phyloP scores from a whole-genome alignment of 2,329 filamentous ascomycete species.

The Coniosporium tulheliwenetii region DNA sequence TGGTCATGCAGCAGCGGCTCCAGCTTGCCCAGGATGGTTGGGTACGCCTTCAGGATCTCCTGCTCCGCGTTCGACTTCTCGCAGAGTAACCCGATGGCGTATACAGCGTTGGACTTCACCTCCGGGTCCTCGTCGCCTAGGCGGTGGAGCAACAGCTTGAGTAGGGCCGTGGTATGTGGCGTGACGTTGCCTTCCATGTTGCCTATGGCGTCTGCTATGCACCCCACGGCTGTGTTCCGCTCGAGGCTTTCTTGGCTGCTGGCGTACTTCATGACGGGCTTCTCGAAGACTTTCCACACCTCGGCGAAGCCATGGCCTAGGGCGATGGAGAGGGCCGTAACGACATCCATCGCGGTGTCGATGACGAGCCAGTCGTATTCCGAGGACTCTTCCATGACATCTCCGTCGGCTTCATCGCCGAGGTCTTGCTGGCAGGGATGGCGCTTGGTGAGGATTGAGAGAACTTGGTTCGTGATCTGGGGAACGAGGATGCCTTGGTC shows the following conservation, averaged over 20 bases:
- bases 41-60: constrained; percentile 60
- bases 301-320: constrained; percentile 70
- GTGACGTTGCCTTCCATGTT: constrained; percentile 73
- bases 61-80: constrained; percentile 61
- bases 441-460: constrained; percentile 70
- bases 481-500: constrained; percentile 49
- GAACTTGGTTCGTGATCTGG: constrained; percentile 59
- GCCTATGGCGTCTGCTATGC: constrained; percentile 78
- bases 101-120: constrained; percentile 90
- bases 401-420: constrained; percentile 58
- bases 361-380: constrained; percentile 97
- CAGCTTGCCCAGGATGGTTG: constrained; percentile 66
- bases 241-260: constrained; percentile 76
- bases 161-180: constrained; percentile 59
- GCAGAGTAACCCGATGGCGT: constrained; percentile 73
- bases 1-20: constrained; percentile 68
- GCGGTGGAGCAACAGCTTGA: constrained; percentile 72
- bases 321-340: constrained; percentile 69
- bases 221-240: constrained; percentile 78
- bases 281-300: constrained; percentile 93
- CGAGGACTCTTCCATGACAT: constrained; percentile 56
- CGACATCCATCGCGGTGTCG: constrained; percentile 82
- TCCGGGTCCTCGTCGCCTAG: constrained; percentile 80
- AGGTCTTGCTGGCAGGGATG: constrained; percentile 90
- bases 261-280: constrained; percentile 75